Base-by-base conservation (phyloP, 306 rosid species). In the Macrotyloma uniflorum region DNA sequence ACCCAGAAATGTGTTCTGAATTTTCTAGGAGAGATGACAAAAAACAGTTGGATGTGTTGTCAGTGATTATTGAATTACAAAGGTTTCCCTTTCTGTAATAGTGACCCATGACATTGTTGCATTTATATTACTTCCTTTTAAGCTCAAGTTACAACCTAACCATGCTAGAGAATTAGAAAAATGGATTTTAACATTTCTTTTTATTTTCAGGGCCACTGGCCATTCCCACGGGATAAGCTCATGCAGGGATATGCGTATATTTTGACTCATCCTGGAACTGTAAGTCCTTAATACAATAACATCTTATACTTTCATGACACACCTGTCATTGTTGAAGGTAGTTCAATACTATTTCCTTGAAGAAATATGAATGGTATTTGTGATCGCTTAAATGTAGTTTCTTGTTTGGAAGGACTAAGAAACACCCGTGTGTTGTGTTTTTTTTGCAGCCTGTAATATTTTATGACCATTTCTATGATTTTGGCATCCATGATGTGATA, bases 191-290 rank as follows among this genome's bases (percentile, higher is more conserved):
- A 68, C 32, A 68, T 78, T 72, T 24, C 64, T 45, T 67, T 83
- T 81, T 68, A 23, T 68, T 84, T 87, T 46, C 87, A 91, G 96
- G 96, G 93, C 19, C 96, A 91, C 70, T 91, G 96, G 96, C 90
- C 93, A 47, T 91, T 91, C 84, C 96, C 96, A 22, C 86, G 92
- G 54, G 93, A 89, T n/a, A 91, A 91, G 84, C 90, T 89, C 62
- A 84, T 80, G 64, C 93, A 91, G 75, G 96, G 93, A 84, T 91
- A 91, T 82, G 92, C 96, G 35, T 91, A 91, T 85, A 89, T 91
- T 64, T 82, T 91, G 85, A 91, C 96, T 10, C 96, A 91, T 87
- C 93, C 96, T 5, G 96, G 96, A 85, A 91, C 93, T 8, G 93
- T 87, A 74, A 88, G 88, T 80, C 78, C 72, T 67, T 42, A 55